Evolutionary conservation across 495 filamentous ascomycete genomes (phyloP).

Genomic region (Melanomma pulvis-pyrius): DNA sequence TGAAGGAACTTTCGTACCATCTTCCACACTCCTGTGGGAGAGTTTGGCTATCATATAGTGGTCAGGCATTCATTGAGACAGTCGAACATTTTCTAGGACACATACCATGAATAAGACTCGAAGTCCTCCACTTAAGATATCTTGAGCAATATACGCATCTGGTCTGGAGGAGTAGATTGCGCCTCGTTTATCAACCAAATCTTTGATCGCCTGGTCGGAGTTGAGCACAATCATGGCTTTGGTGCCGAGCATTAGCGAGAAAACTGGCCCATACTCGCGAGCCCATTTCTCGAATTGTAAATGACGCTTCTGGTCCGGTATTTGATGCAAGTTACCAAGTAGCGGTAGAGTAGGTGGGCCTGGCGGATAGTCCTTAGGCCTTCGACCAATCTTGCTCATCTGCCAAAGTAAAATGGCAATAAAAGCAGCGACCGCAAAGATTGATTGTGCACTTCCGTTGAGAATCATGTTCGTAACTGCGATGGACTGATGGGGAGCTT

Average conservation of each 20-base stretch:
- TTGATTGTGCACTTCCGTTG: no score
- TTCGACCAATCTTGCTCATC: no score
- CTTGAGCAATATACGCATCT: constrained; percentile 23
- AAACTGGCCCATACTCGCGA: constrained; percentile 48
- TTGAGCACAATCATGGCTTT: constrained; percentile 39
- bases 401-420: no score
- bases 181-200: constrained; percentile 44
- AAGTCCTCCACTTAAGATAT: not conserved
- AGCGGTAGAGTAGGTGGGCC: constrained; percentile 43
- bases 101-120: constrained; percentile 27
- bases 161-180: constrained; percentile 42
- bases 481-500: no score
- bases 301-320: constrained; percentile 13
- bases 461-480: no score
- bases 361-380: constrained; percentile 43
- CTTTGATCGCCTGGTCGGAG: constrained; percentile 45
- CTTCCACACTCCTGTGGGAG: no score
- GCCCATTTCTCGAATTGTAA: constrained; percentile 48
- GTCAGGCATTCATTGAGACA: no score
- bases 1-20: no score
- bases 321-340: constrained; percentile 20
- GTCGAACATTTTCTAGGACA: no score
- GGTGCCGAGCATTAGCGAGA: constrained; percentile 39
- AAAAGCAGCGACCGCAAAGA: no score
- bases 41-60: no score